phyloP scores from a whole-genome alignment of 2,329 filamentous ascomycete genomes.

The Tolypocladium album region DNA sequence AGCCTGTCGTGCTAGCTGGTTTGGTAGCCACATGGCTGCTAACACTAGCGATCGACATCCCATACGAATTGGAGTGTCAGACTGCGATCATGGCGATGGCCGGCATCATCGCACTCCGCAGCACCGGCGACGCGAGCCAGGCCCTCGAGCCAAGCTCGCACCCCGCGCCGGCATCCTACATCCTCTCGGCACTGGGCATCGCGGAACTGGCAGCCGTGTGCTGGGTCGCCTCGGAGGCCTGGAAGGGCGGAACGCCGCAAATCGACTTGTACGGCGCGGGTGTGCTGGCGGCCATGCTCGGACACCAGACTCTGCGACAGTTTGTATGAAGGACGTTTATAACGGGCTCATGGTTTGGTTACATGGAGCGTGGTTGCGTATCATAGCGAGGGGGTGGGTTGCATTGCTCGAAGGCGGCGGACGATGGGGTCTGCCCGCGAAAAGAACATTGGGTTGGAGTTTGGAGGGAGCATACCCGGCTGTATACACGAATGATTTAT shows the following conservation, averaged over 20 bases:
- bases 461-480: not conserved
- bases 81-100: constrained; percentile 14
- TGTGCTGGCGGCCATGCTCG: constrained; percentile 19
- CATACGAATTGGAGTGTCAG: constrained; percentile 15
- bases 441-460: not conserved
- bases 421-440: not conserved
- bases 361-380: not conserved
- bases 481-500: not conserved
- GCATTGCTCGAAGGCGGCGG: not conserved
- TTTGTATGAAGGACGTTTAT: not conserved
- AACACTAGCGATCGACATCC: constrained; percentile 7
- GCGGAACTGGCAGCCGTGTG: constrained; percentile 20
- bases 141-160: constrained; percentile 4
- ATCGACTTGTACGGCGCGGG: constrained; percentile 15
- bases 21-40: constrained; percentile 17
- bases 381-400: not conserved
- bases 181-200: constrained; percentile 17
- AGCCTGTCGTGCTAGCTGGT: constrained; percentile 10
- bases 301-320: constrained; percentile 11
- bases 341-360: not conserved
- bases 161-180: constrained; percentile 10
- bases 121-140: constrained; percentile 15
- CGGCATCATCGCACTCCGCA: constrained; percentile 17
- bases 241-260: constrained; percentile 10
- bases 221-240: constrained; percentile 21